Percentiles rank a stretch among this genome's conserved stretches.
Evolutionary conservation across 371 early-diverging fungal genomes (phyloP).

Genomic region (Rhizomucor pusillus): DNA sequence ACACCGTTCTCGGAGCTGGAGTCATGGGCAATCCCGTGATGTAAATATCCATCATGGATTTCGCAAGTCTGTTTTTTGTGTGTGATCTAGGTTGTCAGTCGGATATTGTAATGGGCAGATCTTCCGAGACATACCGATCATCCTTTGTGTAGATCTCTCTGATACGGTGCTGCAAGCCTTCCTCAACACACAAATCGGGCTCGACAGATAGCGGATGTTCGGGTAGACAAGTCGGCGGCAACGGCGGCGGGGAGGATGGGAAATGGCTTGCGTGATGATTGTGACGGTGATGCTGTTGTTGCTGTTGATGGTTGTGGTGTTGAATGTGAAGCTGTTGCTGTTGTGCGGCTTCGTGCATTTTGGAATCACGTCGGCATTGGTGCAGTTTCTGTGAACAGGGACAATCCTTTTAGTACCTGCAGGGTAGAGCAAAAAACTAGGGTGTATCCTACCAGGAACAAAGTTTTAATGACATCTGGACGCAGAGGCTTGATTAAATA

Average conservation of each 20-base stretch:
- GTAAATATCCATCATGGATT: constrained; percentile 20
- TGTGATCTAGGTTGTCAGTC: no score
- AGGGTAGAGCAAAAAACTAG: not conserved
- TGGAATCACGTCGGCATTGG: constrained; percentile 16
- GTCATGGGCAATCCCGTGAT: no score
- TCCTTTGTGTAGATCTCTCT: constrained; percentile 25
- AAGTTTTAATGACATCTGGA: constrained; percentile 47
- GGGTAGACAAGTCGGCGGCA: constrained; percentile 3
- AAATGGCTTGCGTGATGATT: no score
- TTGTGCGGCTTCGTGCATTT: constrained; percentile 13
- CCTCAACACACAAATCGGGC: constrained; percentile 12
- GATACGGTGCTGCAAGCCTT: constrained; percentile 21
- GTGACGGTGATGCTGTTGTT: no score
- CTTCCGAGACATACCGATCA: constrained; percentile 22
- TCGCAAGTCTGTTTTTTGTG: constrained; percentile 18
- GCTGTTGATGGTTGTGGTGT: no score
- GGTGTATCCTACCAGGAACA: constrained; percentile 43
- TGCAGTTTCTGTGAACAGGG: constrained; percentile 21
- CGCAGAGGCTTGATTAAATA: constrained; percentile 48
- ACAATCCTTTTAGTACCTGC: not conserved
- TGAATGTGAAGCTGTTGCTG: no score
- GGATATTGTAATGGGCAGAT: no score
- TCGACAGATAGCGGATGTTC: constrained; percentile 5
- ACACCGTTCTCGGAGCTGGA: not conserved
- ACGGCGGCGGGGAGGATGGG: constrained; percentile 8